Evolutionary conservation across 2,329 filamentous ascomycete species (phyloP).

Genomic region (Fulvia fulva): DNA sequence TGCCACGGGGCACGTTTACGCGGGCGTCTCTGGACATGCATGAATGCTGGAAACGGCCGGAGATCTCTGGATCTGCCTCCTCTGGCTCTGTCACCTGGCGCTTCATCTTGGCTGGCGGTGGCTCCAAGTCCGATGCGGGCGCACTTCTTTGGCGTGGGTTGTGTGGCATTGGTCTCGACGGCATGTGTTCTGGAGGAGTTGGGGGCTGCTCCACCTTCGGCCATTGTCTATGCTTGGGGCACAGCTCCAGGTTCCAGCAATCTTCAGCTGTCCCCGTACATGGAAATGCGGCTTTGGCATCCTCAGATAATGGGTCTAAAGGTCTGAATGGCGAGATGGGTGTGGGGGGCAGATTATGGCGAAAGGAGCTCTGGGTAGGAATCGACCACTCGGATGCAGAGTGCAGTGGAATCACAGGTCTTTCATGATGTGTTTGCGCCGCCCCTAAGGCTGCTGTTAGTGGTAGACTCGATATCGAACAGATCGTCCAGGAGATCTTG

Average conservation of each 20-base stretch:
- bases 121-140: conserved; percentile 8
- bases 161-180: neutral
- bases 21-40: conserved; percentile 5
- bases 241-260: conserved; percentile 19
- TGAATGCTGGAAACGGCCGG: neutral
- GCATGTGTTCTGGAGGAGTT: neutral
- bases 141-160: conserved; percentile 12
- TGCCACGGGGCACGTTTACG: conserved; percentile 9
- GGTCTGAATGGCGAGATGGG: conserved; percentile 18
- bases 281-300: conserved; percentile 18
- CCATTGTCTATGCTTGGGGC: conserved; percentile 17
- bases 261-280: conserved; percentile 13
- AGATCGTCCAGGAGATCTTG: neutral
- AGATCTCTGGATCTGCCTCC: conserved; percentile 1
- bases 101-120: conserved; percentile 12
- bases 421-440: conserved; percentile 5
- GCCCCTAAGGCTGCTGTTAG: conserved; percentile 6
- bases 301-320: conserved; percentile 12
- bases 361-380: conserved; percentile 9
- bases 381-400: conserved; percentile 7
- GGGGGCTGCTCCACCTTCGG: conserved; percentile 1
- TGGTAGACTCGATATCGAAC: neutral
- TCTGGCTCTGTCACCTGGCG: conserved; percentile 14
- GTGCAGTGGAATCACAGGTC: conserved; percentile 12
- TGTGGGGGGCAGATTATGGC: conserved; percentile 16